phyloP scores from a whole-genome alignment of 2,329 filamentous ascomycete genomes.

The Pyrenochaeta sp. region DNA sequence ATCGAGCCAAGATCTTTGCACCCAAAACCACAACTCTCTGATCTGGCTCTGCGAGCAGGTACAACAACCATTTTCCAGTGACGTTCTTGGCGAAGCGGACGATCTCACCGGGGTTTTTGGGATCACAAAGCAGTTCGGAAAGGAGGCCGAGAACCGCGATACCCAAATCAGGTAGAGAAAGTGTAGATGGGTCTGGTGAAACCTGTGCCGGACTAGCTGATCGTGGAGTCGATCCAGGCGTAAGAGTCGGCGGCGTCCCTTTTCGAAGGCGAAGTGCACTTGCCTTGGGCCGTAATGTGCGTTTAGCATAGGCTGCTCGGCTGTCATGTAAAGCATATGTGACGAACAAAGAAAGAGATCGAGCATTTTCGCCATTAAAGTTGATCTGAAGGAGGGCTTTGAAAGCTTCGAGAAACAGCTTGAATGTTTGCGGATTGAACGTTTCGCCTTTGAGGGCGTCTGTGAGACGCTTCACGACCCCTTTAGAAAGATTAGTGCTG shows the following conservation, averaged over 20 bases:
- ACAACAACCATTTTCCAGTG: conserved; percentile 96
- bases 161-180: conserved; percentile 74
- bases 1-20: conserved; percentile 80
- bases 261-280: conserved; percentile 41
- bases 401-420: conserved; percentile 80
- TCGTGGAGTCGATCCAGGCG: conserved; percentile 38
- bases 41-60: conserved; percentile 87
- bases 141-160: conserved; percentile 79
- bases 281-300: conserved; percentile 43
- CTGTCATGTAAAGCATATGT: conserved; percentile 85
- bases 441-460: conserved; percentile 89
- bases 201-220: conserved; percentile 40
- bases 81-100: conserved; percentile 92
- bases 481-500: conserved; percentile 55
- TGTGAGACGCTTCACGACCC: conserved; percentile 86
- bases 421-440: conserved; percentile 74
- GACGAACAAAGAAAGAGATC: conserved; percentile 88
- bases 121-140: conserved; percentile 77
- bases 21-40: conserved; percentile 82
- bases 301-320: conserved; percentile 52
- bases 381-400: conserved; percentile 80
- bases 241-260: conserved; percentile 33
- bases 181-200: conserved; percentile 20
- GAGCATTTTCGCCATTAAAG: conserved; percentile 82
- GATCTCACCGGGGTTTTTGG: conserved; percentile 71